Evolutionary conservation across 139 green algal genomes (phyloP).

Genomic region (Tetraselmis striata): DNA sequence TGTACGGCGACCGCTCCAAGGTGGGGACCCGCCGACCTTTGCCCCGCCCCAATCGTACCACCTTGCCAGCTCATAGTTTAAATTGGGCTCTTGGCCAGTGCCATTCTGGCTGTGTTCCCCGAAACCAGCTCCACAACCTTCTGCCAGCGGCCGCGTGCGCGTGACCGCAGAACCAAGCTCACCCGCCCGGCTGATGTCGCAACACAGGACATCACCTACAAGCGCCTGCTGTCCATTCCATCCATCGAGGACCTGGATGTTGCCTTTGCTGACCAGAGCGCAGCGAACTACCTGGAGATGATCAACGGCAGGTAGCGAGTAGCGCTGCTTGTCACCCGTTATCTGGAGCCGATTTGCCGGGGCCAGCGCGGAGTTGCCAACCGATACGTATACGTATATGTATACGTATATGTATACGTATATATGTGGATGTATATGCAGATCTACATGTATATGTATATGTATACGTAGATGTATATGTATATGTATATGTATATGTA

Average conservation of each 20-base stretch:
- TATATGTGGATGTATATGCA: background rate
- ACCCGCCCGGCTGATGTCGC: too few species aligned
- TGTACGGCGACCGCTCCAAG: conserved; percentile 68
- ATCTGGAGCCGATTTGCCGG: background rate
- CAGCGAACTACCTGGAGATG: background rate
- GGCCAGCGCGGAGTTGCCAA: background rate
- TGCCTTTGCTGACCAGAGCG: too few species aligned
- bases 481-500: too few species aligned
- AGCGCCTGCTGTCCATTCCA: conserved; percentile 23
- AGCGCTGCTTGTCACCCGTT: background rate
- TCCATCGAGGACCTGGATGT: too few species aligned
- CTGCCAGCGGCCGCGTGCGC: too few species aligned
- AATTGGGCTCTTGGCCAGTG: too few species aligned
- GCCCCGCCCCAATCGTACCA: too few species aligned
- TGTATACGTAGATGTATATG: background rate
- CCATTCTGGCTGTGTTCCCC: too few species aligned
- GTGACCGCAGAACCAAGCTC: too few species aligned
- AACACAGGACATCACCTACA: conserved; percentile 68
- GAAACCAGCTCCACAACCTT: too few species aligned
- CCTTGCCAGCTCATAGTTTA: too few species aligned
- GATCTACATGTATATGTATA: background rate
- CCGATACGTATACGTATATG: background rate
- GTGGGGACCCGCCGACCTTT: too few species aligned
- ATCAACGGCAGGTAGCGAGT: background rate
- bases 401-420: background rate